These are phyloP conservation scores for Tubosaeta sp. DNA, from an alignment of 768 basidiomycete genomes.

Conservation along the genomic window DNA sequence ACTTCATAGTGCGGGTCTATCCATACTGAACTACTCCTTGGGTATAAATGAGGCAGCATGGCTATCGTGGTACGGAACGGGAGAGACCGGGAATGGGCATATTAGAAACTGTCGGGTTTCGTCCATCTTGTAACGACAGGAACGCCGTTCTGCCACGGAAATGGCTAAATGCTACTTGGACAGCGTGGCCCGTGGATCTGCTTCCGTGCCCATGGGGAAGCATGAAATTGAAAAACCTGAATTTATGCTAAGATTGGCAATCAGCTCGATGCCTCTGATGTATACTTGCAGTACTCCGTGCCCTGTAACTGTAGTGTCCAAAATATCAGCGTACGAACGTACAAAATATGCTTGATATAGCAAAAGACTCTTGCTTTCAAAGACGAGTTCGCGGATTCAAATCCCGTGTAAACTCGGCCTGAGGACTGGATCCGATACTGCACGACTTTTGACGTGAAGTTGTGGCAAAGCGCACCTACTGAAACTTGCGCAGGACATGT, in stretches of 20 bases:
- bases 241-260: background rate
- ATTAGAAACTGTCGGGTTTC: background rate
- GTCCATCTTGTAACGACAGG: background rate
- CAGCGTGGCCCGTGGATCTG: background rate
- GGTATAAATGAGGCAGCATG: background rate
- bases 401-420: too few relatives aligned
- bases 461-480: background rate
- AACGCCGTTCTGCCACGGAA: background rate
- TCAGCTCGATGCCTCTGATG: background rate
- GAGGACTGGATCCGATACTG: too few relatives aligned
- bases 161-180: background rate
- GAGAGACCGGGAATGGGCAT: constrained; percentile 10
- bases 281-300: background rate
- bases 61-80: constrained; percentile 3
- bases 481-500: background rate
- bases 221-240: constrained; percentile 1
- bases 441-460: too few relatives aligned
- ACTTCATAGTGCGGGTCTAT: constrained; percentile 43
- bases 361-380: too few relatives aligned
- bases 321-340: too few relatives aligned
- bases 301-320: too few relatives aligned
- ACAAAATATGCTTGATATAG: too few relatives aligned
- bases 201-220: background rate
- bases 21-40: background rate
- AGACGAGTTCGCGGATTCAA: too few relatives aligned